Evolutionary conservation across 805 yeast species (phyloP).

Genomic region (Candida alai): DNA sequence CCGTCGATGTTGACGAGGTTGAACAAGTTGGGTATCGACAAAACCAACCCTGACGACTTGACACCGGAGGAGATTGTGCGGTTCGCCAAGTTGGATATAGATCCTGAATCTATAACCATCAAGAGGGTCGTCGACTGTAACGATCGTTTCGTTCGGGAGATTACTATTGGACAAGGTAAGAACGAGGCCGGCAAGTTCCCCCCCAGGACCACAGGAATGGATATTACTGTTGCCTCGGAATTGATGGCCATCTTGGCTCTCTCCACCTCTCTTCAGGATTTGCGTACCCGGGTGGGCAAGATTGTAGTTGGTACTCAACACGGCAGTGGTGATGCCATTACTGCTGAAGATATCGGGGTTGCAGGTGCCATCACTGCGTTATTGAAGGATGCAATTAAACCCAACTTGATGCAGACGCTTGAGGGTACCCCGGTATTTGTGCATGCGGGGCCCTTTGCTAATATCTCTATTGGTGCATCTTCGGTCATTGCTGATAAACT

Average conservation of each 20-base stretch:
- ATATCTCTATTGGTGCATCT: slow-evolving; percentile 94
- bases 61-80: slow-evolving; percentile 67
- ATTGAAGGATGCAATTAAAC: slow-evolving; percentile 93
- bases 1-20: slow-evolving; percentile 75
- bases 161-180: slow-evolving; percentile 87
- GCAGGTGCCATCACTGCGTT: slow-evolving; percentile 96
- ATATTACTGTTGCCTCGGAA: slow-evolving; percentile 94
- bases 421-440: slow-evolving; percentile 98
- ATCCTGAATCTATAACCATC: slow-evolving; percentile 87
- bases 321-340: slow-evolving; percentile 70
- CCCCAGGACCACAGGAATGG: slow-evolving; percentile 86
- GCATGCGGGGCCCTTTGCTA: slow-evolving; percentile 98
- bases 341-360: slow-evolving; percentile 91
- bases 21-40: slow-evolving; percentile 72
- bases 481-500: slow-evolving; percentile 91
- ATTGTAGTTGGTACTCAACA: slow-evolving; percentile 83
- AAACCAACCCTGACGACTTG: slow-evolving; percentile 77
- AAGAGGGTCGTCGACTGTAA: slow-evolving; percentile 92
- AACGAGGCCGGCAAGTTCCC: slow-evolving; percentile 78
- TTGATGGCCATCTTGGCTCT: slow-evolving; percentile 94
- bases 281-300: slow-evolving; percentile 82
- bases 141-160: slow-evolving; percentile 84
- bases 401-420: slow-evolving; percentile 93
- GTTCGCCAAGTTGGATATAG: slow-evolving; percentile 83
- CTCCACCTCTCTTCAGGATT: slow-evolving; percentile 70